Evolutionary conservation across 2,329 filamentous ascomycete species (phyloP).

Genomic region (Septoria linicola): DNA sequence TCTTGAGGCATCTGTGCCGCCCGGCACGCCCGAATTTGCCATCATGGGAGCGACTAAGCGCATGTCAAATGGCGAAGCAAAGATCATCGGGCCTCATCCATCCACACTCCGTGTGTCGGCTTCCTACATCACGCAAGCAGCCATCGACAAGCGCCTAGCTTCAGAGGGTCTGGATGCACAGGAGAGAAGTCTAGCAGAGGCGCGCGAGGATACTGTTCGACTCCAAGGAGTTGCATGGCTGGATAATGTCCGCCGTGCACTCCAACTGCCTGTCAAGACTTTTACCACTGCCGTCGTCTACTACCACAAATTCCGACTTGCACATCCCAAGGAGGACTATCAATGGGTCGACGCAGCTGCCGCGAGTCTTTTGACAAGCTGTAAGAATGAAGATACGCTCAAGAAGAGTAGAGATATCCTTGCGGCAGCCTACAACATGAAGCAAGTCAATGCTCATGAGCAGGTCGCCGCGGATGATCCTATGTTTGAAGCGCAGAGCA

Average conservation of each 20-base stretch:
- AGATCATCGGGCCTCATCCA: conserved; percentile 54
- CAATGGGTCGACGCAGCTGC: conserved; percentile 70
- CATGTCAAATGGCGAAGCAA: conserved; percentile 36
- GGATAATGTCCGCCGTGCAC: conserved; percentile 73
- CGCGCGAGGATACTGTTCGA: conserved; percentile 75
- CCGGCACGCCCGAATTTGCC: neutral
- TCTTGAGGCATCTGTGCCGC: conserved; percentile 10
- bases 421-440: conserved; percentile 84
- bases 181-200: conserved; percentile 48
- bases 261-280: conserved; percentile 86
- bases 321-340: conserved; percentile 82
- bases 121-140: conserved; percentile 80
- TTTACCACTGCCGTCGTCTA: conserved; percentile 90
- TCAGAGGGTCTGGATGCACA: conserved; percentile 64
- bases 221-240: conserved; percentile 88
- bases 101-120: conserved; percentile 64
- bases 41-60: conserved; percentile 36
- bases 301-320: conserved; percentile 88
- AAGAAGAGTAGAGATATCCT: conserved; percentile 95
- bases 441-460: conserved; percentile 62
- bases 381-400: conserved; percentile 96
- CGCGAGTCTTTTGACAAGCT: conserved; percentile 85
- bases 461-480: conserved; percentile 76
- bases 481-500: conserved; percentile 74
- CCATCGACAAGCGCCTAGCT: conserved; percentile 68